Base-by-base conservation (phyloP, 805 yeast genomes). In the Nematodospora valgi region DNA sequence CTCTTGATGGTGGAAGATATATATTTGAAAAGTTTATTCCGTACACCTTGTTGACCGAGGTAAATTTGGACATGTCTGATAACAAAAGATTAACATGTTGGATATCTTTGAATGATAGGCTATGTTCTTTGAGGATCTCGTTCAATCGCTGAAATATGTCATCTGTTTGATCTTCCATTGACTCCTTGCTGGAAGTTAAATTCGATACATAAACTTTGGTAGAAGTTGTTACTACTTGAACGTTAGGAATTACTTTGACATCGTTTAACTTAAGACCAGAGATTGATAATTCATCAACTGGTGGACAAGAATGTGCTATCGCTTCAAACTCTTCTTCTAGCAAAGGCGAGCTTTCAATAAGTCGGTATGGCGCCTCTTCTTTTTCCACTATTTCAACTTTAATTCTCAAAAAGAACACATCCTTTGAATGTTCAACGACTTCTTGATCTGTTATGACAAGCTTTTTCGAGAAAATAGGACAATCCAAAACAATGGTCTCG, bases 401-500 rank as follows among this genome's bases (percentile, higher is more conserved):
- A 31, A 85, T 55, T 29, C 68, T 70, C 44, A 85, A 61, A 47
- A 82, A 86, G 47, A 75, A 78, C 0, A 88, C 95, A 41, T 82
- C 89, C 34, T 64, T 69, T 1, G 80, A 61, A 41, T 72, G 79
- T 13, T 68, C 54, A 1, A 75, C 59, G 1, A 72, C 54, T 19
- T 64, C 51, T 11, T 53, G 54, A 2, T 68, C 61, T 1, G 47
- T 54, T 12, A 83, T 58, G 6, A 58, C 62, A 28, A 82, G 54
- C 34, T 55, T 62, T 24, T 76, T 78, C 21, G 61, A 62, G 62
- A 91, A 93, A 41, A 86, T 81, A 0, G 96, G 95, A 1, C 94
- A 86, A 57, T 93, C 96, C 19, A 93, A 65, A 2, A 91, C 98
- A 46, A 91, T 64, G 0, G 96, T 82, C 56, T 93, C 99, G 58